These are phyloP conservation scores for Sorghum bicolor DNA, from an alignment of 176 grass and related monocot genomes.

Conservation along the genomic window DNA sequence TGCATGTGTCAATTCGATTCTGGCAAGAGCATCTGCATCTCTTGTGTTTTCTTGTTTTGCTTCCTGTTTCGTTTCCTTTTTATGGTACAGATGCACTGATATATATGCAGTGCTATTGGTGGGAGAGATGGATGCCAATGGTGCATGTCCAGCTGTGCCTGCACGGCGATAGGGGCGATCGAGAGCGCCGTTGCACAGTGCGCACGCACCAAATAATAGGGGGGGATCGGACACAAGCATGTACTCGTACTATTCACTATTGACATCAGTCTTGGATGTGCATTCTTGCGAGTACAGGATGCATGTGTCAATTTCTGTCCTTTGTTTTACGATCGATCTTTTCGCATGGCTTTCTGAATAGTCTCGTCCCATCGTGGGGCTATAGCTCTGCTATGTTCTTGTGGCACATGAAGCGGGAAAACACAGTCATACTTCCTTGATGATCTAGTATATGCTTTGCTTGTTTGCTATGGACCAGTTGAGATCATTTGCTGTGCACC, in stretches of 20 bases:
- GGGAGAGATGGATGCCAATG: slow-evolving; percentile 39
- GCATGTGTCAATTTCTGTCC: slow-evolving; percentile 23
- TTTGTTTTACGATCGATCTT: slow-evolving; percentile 23
- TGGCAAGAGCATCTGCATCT: slow-evolving; percentile 19
- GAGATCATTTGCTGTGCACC: background rate
- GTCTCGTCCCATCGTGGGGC: slow-evolving; percentile 18
- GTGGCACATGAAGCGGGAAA: slow-evolving; percentile 4
- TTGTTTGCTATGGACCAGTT: background rate
- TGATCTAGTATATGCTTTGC: background rate
- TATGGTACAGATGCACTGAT: slow-evolving; percentile 27
- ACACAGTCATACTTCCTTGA: background rate
- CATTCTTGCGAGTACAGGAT: slow-evolving; percentile 14
- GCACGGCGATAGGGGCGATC: background rate
- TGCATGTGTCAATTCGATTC: slow-evolving; percentile 47
- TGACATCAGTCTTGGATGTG: slow-evolving; percentile 37
- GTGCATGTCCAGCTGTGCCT: slow-evolving; percentile 36
- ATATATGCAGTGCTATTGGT: background rate
- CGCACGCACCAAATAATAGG: slow-evolving; percentile 16
- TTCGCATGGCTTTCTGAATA: slow-evolving; percentile 36
- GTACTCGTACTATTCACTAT: background rate
- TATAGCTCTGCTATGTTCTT: background rate
- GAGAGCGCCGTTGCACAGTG: background rate
- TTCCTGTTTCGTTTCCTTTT: slow-evolving; percentile 52
- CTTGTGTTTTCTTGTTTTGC: slow-evolving; percentile 53
- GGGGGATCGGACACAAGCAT: slow-evolving; percentile 11